Base-by-base conservation (phyloP, 1,284 basidiomycete species). In the Fomes fomentarius region DNA sequence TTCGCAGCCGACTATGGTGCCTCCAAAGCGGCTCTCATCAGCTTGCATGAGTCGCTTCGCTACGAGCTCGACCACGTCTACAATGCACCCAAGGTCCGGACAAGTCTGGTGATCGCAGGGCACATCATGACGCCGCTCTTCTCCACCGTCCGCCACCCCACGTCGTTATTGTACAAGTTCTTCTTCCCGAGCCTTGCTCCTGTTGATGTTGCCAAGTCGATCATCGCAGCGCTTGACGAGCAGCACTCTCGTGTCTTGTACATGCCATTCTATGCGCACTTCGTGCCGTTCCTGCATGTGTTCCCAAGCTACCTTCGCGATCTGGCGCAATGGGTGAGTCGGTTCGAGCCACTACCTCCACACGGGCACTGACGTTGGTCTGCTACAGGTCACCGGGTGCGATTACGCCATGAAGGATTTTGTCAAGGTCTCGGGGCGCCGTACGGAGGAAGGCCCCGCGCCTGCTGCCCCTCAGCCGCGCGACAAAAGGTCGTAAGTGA, bases 21-120 rank as follows among this genome's bases (percentile, higher is more conserved):
- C 5, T 93, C 92, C 26, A 97, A 96, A 73, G 91, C 93, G 9
- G 94, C 93, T 9, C 66, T 90, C 19, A 76, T 90, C 19, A 82
- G 82, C 25, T 71, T 96, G 40, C 84, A 94, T 61, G 88, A 93
- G 60, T 87, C 89, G 7, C 77, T 97, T 48, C 82, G 92, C 38
- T 89, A 86, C 62, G 94, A 97, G 69, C 81, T 96, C 15, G 89
- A 95, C 66, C 83, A 87, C 63, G 91, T 91, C 15, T 91, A 95
- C 74, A 75, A 83, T 21, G 78, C 84, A 21, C 90, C 89, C 0
- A 69, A 75, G 35, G 83, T 97, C 70, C 86, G 90, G 26, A 94
- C 93, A 3, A 94, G 91, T 1, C 78, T 96, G 24, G 74, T 96
- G 46, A 78, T 87, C 45, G 85, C 94, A 1, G 90, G 91, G 4